Conservation (phyloP, 108 stramenopile genomes). For the Cyclostephanos invisitatus region DNA sequence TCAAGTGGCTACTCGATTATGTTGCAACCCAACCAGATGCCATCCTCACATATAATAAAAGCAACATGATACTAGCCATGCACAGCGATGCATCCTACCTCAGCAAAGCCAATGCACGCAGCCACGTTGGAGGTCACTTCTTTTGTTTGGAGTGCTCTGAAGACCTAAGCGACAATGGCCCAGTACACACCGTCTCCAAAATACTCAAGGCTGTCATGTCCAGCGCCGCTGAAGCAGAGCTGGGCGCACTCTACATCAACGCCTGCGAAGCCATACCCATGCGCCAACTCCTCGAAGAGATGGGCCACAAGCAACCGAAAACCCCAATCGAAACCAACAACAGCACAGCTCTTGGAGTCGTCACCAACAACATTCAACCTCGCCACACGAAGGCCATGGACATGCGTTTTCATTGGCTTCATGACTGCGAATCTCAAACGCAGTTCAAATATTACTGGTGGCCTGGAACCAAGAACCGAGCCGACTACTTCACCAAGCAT, state of each 20-base stretch:
- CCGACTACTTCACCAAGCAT: too few relatives aligned
- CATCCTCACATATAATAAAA: slow-evolving; percentile 29
- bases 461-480: slow-evolving; percentile 2
- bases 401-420: too few relatives aligned
- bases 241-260: background rate
- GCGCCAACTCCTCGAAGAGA: background rate
- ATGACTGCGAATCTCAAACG: background rate
- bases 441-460: slow-evolving; percentile 9
- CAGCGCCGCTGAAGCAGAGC: slow-evolving; percentile 5
- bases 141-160: background rate
- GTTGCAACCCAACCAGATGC: slow-evolving; percentile 46
- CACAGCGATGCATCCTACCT: slow-evolving; percentile 47
- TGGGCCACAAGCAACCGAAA: slow-evolving; percentile 12
- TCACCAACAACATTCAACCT: too few relatives aligned
- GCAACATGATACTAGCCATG: slow-evolving; percentile 36
- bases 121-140: slow-evolving; percentile 1
- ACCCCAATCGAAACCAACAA: background rate
- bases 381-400: too few relatives aligned
- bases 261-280: background rate
- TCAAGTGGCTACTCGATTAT: slow-evolving; percentile 45
- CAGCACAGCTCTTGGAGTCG: background rate
- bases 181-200: background rate
- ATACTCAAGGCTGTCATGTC: slow-evolving; percentile 5
- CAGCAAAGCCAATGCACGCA: background rate
- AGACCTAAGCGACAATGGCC: background rate